Base-by-base conservation (phyloP, 1,139 yeast genomes). In the Debaryomyces fabryi region DNA sequence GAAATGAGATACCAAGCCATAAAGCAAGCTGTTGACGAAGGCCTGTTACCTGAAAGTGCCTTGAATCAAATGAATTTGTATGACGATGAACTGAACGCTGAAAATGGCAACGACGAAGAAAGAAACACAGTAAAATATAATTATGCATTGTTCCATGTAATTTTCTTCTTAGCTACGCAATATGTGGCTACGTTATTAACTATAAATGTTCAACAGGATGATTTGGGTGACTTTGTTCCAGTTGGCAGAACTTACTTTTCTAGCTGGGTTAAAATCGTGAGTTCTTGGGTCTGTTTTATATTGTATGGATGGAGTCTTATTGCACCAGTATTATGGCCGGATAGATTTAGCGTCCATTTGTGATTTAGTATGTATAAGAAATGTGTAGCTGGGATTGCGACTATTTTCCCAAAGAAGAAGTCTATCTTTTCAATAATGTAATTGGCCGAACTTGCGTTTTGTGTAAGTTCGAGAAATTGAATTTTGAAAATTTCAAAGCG, bases 161-260 rank as follows among this genome's bases (percentile, higher is more conserved):
- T 95, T 35, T 95, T 95, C 77, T 85, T 95, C 64, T 75, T 95
- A 55, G 99, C 99, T 0, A 93, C 99, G 0, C 99, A 93, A 67
- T 95, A 96, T 81, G 92, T 93, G 44, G 97, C 99, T 1, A 91
- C 97, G 0, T 74, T 95, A 53, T 76, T 95, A 51, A 95, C 99
- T 0, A 88, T 91, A 67, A 93, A 92, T 60, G 97, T 93, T 29
- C 85, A 87, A 48, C 85, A 86, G 58, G 96, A 89, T 57, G 87
- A 86, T 52, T 79, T 83, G 44, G 96, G 96, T 6, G 96, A 90
- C 55, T 95, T 95, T 63, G 86, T 91, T 6, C 99, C 99, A 0
- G 99, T 95, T 5, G 99, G 99, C 1, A 78, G 99, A 64, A 93
- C 99, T 0, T 92, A 92, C 67, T 93, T 93, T 64, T 87, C 95